phyloP scores from a whole-genome alignment of 2,329 filamentous ascomycete genomes.

The Thelonectria discophora region DNA sequence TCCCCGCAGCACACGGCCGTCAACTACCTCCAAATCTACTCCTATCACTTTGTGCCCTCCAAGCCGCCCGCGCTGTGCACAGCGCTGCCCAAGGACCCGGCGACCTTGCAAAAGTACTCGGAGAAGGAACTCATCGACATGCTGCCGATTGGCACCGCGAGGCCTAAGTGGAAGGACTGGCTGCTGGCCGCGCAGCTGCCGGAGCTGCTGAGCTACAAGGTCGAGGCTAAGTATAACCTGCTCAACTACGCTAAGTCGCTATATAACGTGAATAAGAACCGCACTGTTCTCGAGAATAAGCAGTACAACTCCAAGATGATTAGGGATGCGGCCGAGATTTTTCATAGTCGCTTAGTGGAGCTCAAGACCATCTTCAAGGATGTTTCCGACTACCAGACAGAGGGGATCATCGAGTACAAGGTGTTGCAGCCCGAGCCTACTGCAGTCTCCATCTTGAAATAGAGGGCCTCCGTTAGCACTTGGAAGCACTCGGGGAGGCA shows the following conservation, averaged over 20 bases:
- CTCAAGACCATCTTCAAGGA: conserved; percentile 5
- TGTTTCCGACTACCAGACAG: conserved; percentile 13
- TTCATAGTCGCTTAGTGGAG: conserved; percentile 20
- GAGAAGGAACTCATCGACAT: conserved; percentile 27
- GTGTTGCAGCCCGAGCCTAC: conserved; percentile 26
- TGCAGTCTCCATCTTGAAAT: conserved; percentile 28
- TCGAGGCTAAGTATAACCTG: conserved; percentile 24
- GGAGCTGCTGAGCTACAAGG: conserved; percentile 30
- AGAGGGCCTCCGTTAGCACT: too few species aligned
- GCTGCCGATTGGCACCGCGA: conserved; percentile 26
- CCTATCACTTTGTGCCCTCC: conserved; percentile 31
- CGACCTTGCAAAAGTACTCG: conserved; percentile 12
- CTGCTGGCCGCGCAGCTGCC: conserved; percentile 23
- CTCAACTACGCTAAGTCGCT: conserved; percentile 28
- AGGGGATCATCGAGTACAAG: conserved; percentile 23
- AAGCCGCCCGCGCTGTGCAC: conserved; percentile 33
- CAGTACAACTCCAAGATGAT: conserved; percentile 4
- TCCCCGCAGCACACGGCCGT: conserved; percentile 30
- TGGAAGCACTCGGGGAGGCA: too few species aligned
- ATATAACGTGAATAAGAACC: conserved; percentile 26
- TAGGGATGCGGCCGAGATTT: conserved; percentile 6
- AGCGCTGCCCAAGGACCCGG: conserved; percentile 11
- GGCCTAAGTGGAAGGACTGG: conserved; percentile 32
- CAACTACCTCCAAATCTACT: conserved; percentile 34
- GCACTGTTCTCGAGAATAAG: conserved; percentile 1